These are phyloP conservation scores for Entonaema liquescens DNA, from an alignment of 495 filamentous ascomycete genomes.

Conservation along the genomic window DNA sequence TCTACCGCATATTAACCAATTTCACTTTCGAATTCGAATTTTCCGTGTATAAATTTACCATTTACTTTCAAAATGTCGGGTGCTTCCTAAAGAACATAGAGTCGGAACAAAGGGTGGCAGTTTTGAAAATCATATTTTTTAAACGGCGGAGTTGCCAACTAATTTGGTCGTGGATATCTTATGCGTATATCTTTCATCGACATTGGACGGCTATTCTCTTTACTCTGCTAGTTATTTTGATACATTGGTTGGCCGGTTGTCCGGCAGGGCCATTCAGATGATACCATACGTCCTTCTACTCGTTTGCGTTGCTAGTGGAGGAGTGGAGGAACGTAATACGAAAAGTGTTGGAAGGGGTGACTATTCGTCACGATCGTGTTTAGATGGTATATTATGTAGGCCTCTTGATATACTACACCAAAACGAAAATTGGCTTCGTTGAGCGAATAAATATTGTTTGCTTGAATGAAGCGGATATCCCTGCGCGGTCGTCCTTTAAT, in stretches of 20 bases:
- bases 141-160: neutral
- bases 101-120: neutral
- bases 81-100: conserved; percentile 16
- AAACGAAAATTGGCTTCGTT: neutral
- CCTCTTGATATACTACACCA: neutral
- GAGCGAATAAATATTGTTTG: neutral
- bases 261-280: conserved; percentile 3
- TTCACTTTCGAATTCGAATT: neutral
- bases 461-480: neutral
- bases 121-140: conserved; percentile 1
- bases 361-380: neutral
- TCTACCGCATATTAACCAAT: conserved; percentile 38
- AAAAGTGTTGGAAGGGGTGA: neutral
- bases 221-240: conserved; percentile 9
- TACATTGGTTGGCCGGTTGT: neutral
- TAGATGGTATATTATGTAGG: neutral
- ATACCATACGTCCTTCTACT: conserved; percentile 24
- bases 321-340: neutral
- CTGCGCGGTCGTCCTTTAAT: neutral
- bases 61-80: conserved; percentile 15
- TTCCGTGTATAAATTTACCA: conserved; percentile 31
- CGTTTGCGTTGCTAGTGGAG: conserved; percentile 15
- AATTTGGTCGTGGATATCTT: conserved; percentile 18
- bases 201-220: conserved; percentile 9
- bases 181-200: conserved; percentile 18